phyloP scores from a whole-genome alignment of 23 red algal species.

The Gracilariopsis chorda region DNA sequence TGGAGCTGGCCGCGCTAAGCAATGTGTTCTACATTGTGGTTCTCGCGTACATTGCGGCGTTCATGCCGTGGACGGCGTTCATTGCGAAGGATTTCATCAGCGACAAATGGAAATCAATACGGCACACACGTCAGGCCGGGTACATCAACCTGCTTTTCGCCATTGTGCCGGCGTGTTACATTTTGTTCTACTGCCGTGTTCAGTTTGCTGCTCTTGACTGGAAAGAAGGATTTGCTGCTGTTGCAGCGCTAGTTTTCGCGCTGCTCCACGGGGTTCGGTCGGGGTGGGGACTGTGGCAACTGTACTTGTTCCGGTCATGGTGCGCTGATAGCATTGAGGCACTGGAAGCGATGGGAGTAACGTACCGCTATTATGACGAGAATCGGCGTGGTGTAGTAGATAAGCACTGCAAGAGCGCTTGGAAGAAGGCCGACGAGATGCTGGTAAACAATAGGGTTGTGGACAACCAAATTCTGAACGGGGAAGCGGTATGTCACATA shows the following conservation, averaged over 20 bases:
- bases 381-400: not conserved
- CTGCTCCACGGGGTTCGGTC: not conserved
- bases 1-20: not conserved
- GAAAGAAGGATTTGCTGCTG: constrained; percentile 24
- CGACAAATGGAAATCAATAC: not conserved
- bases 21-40: not conserved
- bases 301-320: not conserved
- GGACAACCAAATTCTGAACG: not conserved
- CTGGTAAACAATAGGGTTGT: not conserved
- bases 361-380: not conserved
- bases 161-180: not conserved
- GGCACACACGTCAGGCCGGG: not conserved
- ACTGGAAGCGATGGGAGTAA: not conserved
- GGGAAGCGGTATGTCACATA: not conserved
- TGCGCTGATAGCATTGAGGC: not conserved
- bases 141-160: constrained; percentile 13
- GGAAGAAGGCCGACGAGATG: not conserved
- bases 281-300: constrained; percentile 3
- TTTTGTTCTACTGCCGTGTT: not conserved
- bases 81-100: constrained; percentile 3
- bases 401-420: not conserved
- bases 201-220: constrained; percentile 1
- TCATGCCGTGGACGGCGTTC: constrained; percentile 22
- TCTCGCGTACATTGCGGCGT: not conserved
- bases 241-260: constrained; percentile 7